Percentiles rank a stretch among this genome's conserved stretches.
phyloP scores from a whole-genome alignment of 495 filamentous ascomycete species.

The Penicillium tannophilum region DNA sequence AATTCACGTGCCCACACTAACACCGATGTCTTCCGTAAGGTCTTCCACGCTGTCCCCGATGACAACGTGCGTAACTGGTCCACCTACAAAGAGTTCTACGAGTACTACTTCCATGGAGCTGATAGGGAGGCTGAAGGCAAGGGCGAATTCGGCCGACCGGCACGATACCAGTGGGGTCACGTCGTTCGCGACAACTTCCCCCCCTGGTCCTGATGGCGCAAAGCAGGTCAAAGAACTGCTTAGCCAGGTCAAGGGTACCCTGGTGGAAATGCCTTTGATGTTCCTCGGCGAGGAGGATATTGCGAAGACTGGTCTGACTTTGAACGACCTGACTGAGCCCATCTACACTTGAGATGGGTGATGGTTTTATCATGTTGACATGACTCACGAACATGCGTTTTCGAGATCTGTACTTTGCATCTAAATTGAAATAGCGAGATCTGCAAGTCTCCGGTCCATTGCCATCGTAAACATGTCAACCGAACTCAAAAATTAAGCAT shows the following conservation, averaged over 20 bases:
- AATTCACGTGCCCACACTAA: conserved; percentile 72
- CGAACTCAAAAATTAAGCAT: not conserved
- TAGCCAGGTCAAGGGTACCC: conserved; percentile 69
- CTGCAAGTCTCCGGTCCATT: not conserved
- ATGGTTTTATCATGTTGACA: conserved; percentile 9
- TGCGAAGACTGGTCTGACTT: conserved; percentile 76
- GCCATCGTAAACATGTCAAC: not conserved
- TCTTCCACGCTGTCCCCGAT: conserved; percentile 87
- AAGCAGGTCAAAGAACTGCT: conserved; percentile 82
- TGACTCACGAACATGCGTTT: conserved; percentile 5
- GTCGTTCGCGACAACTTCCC: conserved; percentile 80
- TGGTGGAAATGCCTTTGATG: conserved; percentile 91
- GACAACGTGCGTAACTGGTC: conserved; percentile 81
- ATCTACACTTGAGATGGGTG: conserved; percentile 67
- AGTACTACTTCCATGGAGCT: conserved; percentile 66
- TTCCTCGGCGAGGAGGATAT: conserved; percentile 89
- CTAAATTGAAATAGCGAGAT: conserved; percentile 9
- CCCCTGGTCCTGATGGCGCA: conserved; percentile 59
- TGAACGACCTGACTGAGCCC: conserved; percentile 81
- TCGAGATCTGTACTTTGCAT: conserved; percentile 3
- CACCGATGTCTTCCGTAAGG: conserved; percentile 80
- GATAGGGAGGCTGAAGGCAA: conserved; percentile 47
- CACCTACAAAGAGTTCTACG: conserved; percentile 82
- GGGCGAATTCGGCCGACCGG: conserved; percentile 40
- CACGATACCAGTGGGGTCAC: conserved; percentile 74